Evolutionary conservation across 2,329 filamentous ascomycete species (phyloP), one percentile per base, ranked within the genome.

Genomic region (Colletotrichum brevisporum): DNA sequence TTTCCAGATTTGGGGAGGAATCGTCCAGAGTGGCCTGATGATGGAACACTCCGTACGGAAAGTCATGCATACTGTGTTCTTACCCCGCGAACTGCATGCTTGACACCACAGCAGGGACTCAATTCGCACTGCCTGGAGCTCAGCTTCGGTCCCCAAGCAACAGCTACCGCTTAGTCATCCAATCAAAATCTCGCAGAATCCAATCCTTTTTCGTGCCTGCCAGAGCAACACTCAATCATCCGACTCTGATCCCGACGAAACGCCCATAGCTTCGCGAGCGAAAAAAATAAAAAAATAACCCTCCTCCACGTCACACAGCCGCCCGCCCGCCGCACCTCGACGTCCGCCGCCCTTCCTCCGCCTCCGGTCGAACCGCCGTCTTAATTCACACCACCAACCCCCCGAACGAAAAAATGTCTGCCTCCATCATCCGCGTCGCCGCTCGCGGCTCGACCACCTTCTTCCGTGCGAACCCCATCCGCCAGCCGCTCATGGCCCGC

Each of bases 381-480:
- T 36, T 47, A 53, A 61, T 51, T 55, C 58, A 56, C 50, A 65
- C 26, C n/a, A 55, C 68, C 41, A 63, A 69, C 67, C 62, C 69
- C 21, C 21, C 21, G 21, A 24, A 24, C 70, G 70, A 69, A 57
- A 74, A 55, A 60, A 92, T 92, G 89, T 88, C 89, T 80, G 90
- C 91, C 76, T 83, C 89, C 72, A 82, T 94, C 78, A 85, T 94
- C 83, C 91, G 92, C 80, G 83, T 91, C 78, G 91, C 91, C 82
- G 88, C 88, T 81, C 92, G 92, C 84, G 88, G 86, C 86, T 82
- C 86, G 83, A 81, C 88, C 79, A 83, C 84, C 81, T 85, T 92
- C 80, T 86, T 91, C 83, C 90, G 90, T 81, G 84, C 87, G 80
- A 88, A 87, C 86, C 82, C 83, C 83, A 76, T 88, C 82, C 84